Conservation (phyloP, 257 asterid genomes). For the Nicotiana paniculata region DNA sequence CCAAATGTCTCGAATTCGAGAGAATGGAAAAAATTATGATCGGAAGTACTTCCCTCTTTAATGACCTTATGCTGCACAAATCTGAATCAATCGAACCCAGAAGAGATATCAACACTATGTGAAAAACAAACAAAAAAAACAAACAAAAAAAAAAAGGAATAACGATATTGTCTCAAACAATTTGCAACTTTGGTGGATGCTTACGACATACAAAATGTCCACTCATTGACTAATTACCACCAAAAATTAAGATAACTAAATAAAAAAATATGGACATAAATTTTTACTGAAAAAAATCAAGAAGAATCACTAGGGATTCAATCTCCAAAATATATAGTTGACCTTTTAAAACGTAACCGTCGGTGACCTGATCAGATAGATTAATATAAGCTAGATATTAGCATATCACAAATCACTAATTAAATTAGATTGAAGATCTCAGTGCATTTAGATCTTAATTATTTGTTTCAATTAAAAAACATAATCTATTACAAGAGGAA, state of each 20-base stretch:
- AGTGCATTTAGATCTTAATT: neutral
- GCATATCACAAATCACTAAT: neutral
- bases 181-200: neutral
- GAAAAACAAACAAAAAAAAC: too few species aligned
- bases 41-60: too few species aligned
- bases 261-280: neutral
- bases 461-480: neutral
- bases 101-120: too few species aligned
- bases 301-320: neutral
- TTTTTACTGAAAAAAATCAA: neutral
- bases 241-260: neutral
- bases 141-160: too few species aligned
- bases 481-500: neutral
- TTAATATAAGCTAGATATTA: neutral
- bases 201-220: neutral
- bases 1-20: too few species aligned
- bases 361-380: neutral
- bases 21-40: too few species aligned
- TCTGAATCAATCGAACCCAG: too few species aligned
- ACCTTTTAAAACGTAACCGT: neutral
- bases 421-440: neutral
- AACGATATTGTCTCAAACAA: neutral
- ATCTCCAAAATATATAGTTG: neutral
- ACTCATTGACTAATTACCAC: neutral
- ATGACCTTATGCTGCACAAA: rapidly evolving